These are phyloP conservation scores for Borovskyia barvae DNA, from an alignment of 208 protist species.

Conservation along the genomic window DNA sequence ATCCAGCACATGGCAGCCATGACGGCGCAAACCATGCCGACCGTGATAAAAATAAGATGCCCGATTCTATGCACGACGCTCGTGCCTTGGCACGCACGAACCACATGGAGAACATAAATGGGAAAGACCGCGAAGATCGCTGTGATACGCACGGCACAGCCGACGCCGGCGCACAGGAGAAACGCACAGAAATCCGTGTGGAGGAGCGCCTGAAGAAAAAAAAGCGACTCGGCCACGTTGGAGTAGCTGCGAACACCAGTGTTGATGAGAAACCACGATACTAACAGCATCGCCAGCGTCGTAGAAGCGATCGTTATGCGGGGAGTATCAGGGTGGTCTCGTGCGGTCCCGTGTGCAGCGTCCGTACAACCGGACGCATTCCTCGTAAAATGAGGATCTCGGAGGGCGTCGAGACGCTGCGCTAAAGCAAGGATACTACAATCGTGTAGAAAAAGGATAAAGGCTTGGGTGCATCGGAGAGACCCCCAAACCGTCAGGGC, in stretches of 20 bases:
- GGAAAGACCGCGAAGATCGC: slow-evolving; percentile 53
- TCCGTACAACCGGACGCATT: neutral
- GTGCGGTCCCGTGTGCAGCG: neutral
- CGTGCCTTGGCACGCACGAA: slow-evolving; percentile 10
- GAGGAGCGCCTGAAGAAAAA: slow-evolving; percentile 50
- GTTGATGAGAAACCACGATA: slow-evolving; percentile 63
- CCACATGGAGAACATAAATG: slow-evolving; percentile 39
- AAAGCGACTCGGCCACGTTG: slow-evolving; percentile 69
- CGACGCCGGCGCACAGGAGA: slow-evolving; percentile 55
- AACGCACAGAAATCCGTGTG: slow-evolving; percentile 46
- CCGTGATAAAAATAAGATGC: slow-evolving; percentile 10
- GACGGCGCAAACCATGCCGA: slow-evolving; percentile 27
- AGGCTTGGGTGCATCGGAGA: slow-evolving; percentile 41
- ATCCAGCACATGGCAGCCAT: slow-evolving; percentile 19
- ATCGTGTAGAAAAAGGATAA: slow-evolving; percentile 47
- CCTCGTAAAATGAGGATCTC: no score
- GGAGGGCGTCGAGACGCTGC: slow-evolving; percentile 21
- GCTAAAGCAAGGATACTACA: slow-evolving; percentile 29
- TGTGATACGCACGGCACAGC: slow-evolving; percentile 63
- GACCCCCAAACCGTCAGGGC: slow-evolving; percentile 45
- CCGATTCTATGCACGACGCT: slow-evolving; percentile 9
- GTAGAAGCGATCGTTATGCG: slow-evolving; percentile 19
- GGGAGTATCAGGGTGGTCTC: neutral
- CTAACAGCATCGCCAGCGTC: slow-evolving; percentile 24
- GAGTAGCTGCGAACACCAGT: slow-evolving; percentile 63